Conservation (phyloP, 805 yeast species). For the Tetrapisispora namnaoensis region DNA sequence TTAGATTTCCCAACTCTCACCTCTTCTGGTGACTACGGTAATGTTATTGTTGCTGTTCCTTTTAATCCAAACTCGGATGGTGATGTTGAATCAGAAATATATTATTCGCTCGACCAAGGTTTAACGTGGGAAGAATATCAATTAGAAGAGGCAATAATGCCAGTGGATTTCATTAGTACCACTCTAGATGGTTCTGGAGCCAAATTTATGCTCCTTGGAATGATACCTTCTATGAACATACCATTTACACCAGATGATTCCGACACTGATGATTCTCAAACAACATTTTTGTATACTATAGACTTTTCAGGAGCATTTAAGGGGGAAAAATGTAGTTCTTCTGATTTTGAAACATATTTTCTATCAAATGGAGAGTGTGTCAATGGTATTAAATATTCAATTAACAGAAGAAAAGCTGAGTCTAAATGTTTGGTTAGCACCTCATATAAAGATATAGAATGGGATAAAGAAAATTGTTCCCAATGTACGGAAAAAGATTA, state of each 20-base stretch:
- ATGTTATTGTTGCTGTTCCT: constrained; percentile 56
- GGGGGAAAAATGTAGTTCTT: constrained; percentile 33
- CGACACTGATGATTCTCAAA: constrained; percentile 2
- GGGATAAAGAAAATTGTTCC: constrained; percentile 45
- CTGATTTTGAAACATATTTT: constrained; percentile 58
- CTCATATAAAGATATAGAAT: constrained; percentile 30
- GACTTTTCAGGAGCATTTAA: constrained; percentile 51
- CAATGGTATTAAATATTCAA: constrained; percentile 57
- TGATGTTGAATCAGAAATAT: constrained; percentile 29
- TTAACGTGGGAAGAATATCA: constrained; percentile 45
- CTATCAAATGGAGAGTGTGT: constrained; percentile 40
- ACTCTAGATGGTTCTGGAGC: constrained; percentile 63
- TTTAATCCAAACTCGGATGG: constrained; percentile 28
- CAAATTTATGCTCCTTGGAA: constrained; percentile 45
- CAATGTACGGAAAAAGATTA: constrained; percentile 55
- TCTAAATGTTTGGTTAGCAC: constrained; percentile 46
- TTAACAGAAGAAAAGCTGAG: constrained; percentile 51
- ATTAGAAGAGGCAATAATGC: constrained; percentile 37
- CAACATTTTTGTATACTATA: constrained; percentile 24
- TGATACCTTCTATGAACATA: not conserved
- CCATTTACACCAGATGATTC: too few species aligned
- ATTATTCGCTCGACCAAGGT: constrained; percentile 68
- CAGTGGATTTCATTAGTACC: constrained; percentile 37
- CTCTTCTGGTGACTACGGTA: constrained; percentile 71
- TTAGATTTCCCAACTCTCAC: constrained; percentile 43